These are phyloP conservation scores for Scenedesmus sp. DNA, from an alignment of 163 green algal species.

Conservation along the genomic window DNA sequence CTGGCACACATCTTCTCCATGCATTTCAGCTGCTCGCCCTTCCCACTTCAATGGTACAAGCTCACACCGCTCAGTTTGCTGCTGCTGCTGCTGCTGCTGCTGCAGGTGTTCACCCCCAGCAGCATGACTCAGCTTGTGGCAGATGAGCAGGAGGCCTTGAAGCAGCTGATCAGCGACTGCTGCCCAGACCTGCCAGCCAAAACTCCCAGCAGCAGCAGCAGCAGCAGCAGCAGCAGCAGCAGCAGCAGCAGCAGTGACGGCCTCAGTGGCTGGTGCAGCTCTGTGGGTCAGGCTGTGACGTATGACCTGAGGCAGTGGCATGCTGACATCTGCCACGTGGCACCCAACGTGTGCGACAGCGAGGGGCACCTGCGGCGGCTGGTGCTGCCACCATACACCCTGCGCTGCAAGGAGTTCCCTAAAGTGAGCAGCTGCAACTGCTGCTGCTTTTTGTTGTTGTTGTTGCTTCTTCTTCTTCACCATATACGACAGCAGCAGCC, in stretches of 20 bases:
- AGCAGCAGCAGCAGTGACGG: neutral
- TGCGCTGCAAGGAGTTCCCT: constrained; percentile 23
- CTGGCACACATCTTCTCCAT: too few species aligned
- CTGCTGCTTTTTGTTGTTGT: neutral
- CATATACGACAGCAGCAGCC: neutral
- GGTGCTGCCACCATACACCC: constrained; percentile 34
- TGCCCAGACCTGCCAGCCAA: constrained; percentile 24
- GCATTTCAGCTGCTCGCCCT: too few species aligned
- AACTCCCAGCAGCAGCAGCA: neutral
- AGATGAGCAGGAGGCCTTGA: constrained; percentile 43
- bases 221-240: neutral
- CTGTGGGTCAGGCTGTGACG: constrained; percentile 28
- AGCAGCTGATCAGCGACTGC: constrained; percentile 13
- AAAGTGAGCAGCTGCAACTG: neutral
- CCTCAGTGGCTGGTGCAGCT: constrained; percentile 24
- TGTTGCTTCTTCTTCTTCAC: neutral
- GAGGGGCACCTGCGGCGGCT: constrained; percentile 40
- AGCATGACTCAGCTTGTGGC: constrained; percentile 43
- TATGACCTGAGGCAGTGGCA: constrained; percentile 48
- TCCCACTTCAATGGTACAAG: neutral
- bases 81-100: neutral
- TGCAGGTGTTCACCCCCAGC: constrained; percentile 47
- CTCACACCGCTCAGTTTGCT: neutral
- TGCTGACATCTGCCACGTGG: constrained; percentile 41
- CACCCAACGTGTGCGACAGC: constrained; percentile 38